Conservation (phyloP, 108 stramenopile species). For the Pseudonitzschia delicatissima region DNA sequence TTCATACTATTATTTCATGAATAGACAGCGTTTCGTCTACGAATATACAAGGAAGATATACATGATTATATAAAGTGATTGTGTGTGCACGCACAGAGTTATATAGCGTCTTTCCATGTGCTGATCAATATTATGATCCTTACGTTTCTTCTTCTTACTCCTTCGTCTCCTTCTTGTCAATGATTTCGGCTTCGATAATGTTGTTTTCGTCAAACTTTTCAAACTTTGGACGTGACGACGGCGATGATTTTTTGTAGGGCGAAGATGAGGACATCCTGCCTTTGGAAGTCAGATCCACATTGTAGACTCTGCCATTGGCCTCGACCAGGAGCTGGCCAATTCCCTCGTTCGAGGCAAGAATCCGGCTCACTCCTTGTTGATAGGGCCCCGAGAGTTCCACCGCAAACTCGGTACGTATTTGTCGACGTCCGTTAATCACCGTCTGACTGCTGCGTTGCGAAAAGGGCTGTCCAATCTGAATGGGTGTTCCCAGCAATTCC, state of each 20-base stretch:
- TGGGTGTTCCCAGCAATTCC: slow-evolving; percentile 51
- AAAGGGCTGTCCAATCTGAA: slow-evolving; percentile 65
- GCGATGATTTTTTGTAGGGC: not conserved
- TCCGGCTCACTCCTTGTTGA: slow-evolving; percentile 44
- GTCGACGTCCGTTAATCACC: slow-evolving; percentile 58
- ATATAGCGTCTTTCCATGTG: too few species aligned
- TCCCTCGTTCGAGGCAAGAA: slow-evolving; percentile 48
- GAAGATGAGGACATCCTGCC: not conserved
- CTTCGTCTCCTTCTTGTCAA: slow-evolving; percentile 52
- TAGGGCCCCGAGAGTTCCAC: slow-evolving; percentile 53
- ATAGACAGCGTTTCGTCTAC: too few species aligned
- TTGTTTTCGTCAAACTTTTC: slow-evolving; percentile 30
- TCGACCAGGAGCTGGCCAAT: slow-evolving; percentile 49
- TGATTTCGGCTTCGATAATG: slow-evolving; percentile 74
- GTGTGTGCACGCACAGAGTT: too few species aligned
- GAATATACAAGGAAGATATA: too few species aligned
- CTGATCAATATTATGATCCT: too few species aligned
- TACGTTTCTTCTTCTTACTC: too few species aligned
- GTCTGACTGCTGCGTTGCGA: slow-evolving; percentile 56
- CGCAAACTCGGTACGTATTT: slow-evolving; percentile 42
- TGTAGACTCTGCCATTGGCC: slow-evolving; percentile 38
- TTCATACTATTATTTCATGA: too few species aligned
- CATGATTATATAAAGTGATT: too few species aligned
- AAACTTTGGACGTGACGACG: not conserved
- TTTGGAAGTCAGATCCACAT: slow-evolving; percentile 32